Evolutionary conservation across 345 rosid genomes (phyloP), one percentile per base, ranked within the genome.

Genomic region (Arabis hirsuta): DNA sequence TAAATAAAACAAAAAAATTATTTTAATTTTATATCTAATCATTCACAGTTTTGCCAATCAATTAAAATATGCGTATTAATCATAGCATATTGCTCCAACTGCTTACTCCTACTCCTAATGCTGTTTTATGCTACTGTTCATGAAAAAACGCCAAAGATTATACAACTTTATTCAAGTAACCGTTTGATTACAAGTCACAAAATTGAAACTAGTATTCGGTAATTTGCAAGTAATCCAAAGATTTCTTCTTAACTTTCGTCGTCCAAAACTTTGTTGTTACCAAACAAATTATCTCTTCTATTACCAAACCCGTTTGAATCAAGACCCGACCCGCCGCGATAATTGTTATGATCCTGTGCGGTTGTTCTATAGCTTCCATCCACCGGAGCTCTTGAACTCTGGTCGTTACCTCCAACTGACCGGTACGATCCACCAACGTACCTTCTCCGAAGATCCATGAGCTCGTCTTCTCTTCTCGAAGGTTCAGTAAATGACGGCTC

Each of bases 271-370:
- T 86, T 86, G 76, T 61, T 86, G 84, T 83, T 86, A 55, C 55
- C 85, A 71, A 50, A 87, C 16, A 86, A 26, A 69, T 75, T 48
- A 66, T 87, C 93, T 71, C 96, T 86, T 81, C 92, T 84, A 57
- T 89, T 90, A 42, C 92, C 61, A 76, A 83, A 86, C 44, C 89
- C 95, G 1, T 86, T 16, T 12, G 91, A 52, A 70, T 91, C 96
- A 57, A 91, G 72, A 12, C 82, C 22, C 4, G 90, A 59, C 10
- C 87, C 91, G 16, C 74, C 71, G 20, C 97, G 79, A 45, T 61
- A 87, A 55, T 85, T 92, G 41, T 87, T 68, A 75, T 60, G 84
- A 71, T 92, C 90, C 31, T 62, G 79, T 0, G 90, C 65, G 4
- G 80, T 65, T 42, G 91, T 41, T 79, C 96, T 82, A 43, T 76